Conservation (phyloP, 169 alveolate genomes). For the Amoebophrya sp. region DNA sequence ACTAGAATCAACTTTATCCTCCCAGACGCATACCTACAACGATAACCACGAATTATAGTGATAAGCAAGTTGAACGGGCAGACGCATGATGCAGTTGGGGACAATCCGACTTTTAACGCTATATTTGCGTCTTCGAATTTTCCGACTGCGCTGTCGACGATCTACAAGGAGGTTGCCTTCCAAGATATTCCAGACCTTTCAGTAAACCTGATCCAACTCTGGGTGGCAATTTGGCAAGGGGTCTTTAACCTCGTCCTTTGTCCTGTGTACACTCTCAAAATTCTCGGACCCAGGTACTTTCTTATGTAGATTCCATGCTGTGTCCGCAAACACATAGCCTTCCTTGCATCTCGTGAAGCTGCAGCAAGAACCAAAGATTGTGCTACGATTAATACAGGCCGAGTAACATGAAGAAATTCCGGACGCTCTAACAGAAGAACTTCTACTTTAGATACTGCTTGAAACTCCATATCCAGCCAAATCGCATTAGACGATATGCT, state of each 20-base stretch:
- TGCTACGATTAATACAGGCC: too few species aligned
- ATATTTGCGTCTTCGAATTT: background rate
- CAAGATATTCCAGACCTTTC: background rate
- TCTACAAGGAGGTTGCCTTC: conserved; percentile 7
- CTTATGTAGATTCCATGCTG: background rate
- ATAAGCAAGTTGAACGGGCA: too few species aligned
- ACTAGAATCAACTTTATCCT: too few species aligned
- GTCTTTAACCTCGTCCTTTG: background rate
- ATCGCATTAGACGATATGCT: background rate
- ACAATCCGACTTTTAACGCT: background rate
- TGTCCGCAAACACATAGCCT: too few species aligned
- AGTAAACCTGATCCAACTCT: background rate
- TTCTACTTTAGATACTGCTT: background rate
- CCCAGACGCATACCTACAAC: too few species aligned
- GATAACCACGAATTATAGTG: too few species aligned
- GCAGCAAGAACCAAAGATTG: too few species aligned
- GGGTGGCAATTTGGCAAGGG: background rate
- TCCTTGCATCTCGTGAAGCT: too few species aligned
- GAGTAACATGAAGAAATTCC: too few species aligned
- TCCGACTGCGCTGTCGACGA: conserved; percentile 10
- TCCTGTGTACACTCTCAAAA: background rate
- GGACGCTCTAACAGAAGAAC: background rate
- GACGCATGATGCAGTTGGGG: too few species aligned
- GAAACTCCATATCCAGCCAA: background rate
- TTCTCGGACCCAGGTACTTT: background rate